Evolutionary conservation across 176 grass and related monocot species (phyloP).

Genomic region (Zoysia pacifica): DNA sequence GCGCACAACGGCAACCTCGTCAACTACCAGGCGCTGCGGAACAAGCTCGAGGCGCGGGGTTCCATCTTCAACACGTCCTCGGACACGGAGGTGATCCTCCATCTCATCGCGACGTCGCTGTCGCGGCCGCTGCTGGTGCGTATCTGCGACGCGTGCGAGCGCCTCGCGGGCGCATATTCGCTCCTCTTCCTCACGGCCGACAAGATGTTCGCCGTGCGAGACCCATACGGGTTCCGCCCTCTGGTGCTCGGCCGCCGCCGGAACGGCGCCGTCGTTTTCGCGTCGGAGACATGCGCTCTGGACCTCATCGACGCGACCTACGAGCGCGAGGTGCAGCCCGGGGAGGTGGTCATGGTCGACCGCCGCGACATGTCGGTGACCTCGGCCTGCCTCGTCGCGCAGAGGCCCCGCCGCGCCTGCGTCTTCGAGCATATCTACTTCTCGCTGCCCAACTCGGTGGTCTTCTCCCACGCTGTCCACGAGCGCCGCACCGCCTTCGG

Average conservation of each 20-base stretch:
- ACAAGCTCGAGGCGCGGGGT: constrained; percentile 55
- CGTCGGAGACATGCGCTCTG: constrained; percentile 76
- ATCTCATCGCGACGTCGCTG: constrained; percentile 67
- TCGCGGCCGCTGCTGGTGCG: constrained; percentile 63
- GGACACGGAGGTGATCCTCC: constrained; percentile 78
- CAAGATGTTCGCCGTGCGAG: constrained; percentile 72
- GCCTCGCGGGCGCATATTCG: constrained; percentile 63
- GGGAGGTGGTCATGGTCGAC: constrained; percentile 73
- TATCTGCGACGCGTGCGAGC: constrained; percentile 60
- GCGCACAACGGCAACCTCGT: constrained; percentile 83
- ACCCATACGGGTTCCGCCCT: constrained; percentile 77
- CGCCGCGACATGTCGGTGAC: constrained; percentile 54
- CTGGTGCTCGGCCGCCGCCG: constrained; percentile 67
- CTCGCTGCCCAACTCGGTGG: constrained; percentile 63
- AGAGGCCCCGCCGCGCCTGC: constrained; percentile 48
- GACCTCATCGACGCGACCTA: constrained; percentile 79
- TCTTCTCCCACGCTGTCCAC: constrained; percentile 72
- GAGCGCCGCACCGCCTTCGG: constrained; percentile 71
- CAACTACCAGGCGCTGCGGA: constrained; percentile 60
- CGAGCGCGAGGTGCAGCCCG: constrained; percentile 76
- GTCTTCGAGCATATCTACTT: constrained; percentile 87
- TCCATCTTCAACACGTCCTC: constrained; percentile 76
- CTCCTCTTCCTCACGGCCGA: constrained; percentile 62
- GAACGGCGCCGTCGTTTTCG: constrained; percentile 70
- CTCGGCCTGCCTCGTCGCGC: constrained; percentile 56